Evolutionary conservation across 2,329 filamentous ascomycete genomes (phyloP).

Genomic region (Alternaria dauci): DNA sequence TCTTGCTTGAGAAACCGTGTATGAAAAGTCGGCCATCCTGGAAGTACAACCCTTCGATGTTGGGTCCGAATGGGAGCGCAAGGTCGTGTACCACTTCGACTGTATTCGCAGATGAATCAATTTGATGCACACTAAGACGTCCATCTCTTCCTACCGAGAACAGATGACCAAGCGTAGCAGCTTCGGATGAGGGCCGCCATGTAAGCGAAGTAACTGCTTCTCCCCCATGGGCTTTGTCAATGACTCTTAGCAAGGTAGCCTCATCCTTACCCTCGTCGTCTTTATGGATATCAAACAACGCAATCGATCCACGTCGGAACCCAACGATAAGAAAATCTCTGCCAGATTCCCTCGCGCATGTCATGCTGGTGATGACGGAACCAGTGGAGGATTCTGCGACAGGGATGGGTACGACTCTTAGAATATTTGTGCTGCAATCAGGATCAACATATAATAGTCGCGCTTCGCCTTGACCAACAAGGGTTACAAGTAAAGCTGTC

Average conservation of each 20-base stretch:
- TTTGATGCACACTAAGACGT: conserved; percentile 70
- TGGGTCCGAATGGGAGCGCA: conserved; percentile 73
- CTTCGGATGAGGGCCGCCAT: conserved; percentile 44
- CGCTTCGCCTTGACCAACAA: conserved; percentile 49
- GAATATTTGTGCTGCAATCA: conserved; percentile 1
- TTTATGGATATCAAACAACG: conserved; percentile 53
- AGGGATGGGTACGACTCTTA: conserved; percentile 18
- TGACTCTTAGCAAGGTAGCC: conserved; percentile 24
- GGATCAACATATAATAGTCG: conserved; percentile 39
- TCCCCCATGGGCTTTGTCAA: conserved; percentile 54
- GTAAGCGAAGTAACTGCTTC: conserved; percentile 75
- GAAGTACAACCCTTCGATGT: conserved; percentile 78
- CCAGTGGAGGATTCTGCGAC: conserved; percentile 48
- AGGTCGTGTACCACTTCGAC: conserved; percentile 70
- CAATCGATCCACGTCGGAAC: conserved; percentile 64
- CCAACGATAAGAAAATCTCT: conserved; percentile 59
- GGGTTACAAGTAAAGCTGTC: conserved; percentile 49
- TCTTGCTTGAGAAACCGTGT: conserved; percentile 81
- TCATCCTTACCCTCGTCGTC: not conserved
- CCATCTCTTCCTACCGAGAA: conserved; percentile 81
- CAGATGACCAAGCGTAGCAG: conserved; percentile 59
- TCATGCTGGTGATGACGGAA: conserved; percentile 63
- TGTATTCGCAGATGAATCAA: conserved; percentile 36
- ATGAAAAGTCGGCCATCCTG: conserved; percentile 66
- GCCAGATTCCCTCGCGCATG: conserved; percentile 32